Percentiles rank a stretch among this genome's conserved stretches.
Conservation (phyloP, 345 rosid genomes). For the Brassica juncea region DNA sequence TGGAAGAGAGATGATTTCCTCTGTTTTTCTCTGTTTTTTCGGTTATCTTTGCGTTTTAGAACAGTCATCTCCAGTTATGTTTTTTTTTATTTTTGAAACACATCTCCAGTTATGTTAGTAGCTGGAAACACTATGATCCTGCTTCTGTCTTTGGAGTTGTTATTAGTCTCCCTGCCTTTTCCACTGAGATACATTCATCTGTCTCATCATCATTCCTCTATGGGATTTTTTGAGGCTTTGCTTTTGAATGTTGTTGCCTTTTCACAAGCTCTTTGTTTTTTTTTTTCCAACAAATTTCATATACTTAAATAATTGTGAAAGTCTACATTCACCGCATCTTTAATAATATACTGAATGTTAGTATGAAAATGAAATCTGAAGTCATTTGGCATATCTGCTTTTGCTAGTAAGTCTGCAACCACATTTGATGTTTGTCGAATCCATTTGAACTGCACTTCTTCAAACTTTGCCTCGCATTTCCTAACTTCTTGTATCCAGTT, state of each 20-base stretch:
- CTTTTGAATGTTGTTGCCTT: conserved; percentile 11
- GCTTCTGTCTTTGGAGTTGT: conserved; percentile 43
- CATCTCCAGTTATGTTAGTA: conserved; percentile 40
- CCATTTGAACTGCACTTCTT: too few species aligned
- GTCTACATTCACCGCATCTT: too few species aligned
- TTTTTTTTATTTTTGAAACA: neutral
- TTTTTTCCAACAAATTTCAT: too few species aligned
- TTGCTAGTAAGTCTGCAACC: too few species aligned
- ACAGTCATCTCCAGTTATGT: conserved; percentile 40
- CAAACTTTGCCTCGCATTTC: too few species aligned
- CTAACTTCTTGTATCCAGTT: too few species aligned
- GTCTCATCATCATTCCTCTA: conserved; percentile 20
- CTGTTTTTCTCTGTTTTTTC: neutral
- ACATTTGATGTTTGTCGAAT: too few species aligned
- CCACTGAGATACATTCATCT: conserved; percentile 20
- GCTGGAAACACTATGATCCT: conserved; percentile 44
- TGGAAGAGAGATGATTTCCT: too few species aligned
- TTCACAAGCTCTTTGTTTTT: neutral
- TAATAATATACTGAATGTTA: too few species aligned
- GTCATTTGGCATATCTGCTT: too few species aligned
- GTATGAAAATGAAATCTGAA: too few species aligned
- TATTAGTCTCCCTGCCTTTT: conserved; percentile 22
- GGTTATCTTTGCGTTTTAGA: conserved; percentile 41
- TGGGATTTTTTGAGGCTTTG: conserved; percentile 14
- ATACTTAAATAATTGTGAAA: too few species aligned